Conservation (phyloP, 1,139 yeast genomes). For the Zygosaccharomyces sapae region DNA sequence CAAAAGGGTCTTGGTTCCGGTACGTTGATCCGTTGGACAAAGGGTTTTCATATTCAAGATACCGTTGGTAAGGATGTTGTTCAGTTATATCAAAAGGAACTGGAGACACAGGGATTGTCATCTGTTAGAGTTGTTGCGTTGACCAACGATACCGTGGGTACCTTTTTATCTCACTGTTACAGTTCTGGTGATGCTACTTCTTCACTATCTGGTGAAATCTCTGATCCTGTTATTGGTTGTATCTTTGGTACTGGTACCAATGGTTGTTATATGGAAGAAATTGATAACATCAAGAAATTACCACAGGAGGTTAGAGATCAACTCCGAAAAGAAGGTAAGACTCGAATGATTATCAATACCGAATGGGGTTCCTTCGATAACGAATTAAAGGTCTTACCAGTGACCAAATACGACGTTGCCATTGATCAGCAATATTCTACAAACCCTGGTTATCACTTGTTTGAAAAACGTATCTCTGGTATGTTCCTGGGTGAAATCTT, state of each 20-base stretch:
- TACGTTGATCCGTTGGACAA: conserved; percentile 86
- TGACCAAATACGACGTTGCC: conserved; percentile 64
- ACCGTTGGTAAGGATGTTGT: conserved; percentile 82
- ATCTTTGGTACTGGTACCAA: conserved; percentile 96
- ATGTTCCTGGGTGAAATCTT: conserved; percentile 91
- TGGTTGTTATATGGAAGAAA: conserved; percentile 81
- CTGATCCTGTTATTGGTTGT: conserved; percentile 74
- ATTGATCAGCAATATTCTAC: conserved; percentile 68
- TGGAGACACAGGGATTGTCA: conserved; percentile 45
- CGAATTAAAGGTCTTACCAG: conserved; percentile 64
- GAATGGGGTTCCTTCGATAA: conserved; percentile 98
- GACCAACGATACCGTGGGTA: conserved; percentile 94
- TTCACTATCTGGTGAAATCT: conserved; percentile 54
- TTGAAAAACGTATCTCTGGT: conserved; percentile 90
- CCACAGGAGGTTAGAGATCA: conserved; percentile 40
- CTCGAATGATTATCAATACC: conserved; percentile 85
- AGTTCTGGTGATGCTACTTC: conserved; percentile 47
- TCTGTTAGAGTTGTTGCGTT: conserved; percentile 77
- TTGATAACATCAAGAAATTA: conserved; percentile 68
- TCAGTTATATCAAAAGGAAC: conserved; percentile 59
- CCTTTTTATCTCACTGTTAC: conserved; percentile 82
- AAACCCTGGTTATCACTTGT: conserved; percentile 80
- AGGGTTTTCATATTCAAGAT: conserved; percentile 83
- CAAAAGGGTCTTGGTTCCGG: conserved; percentile 80
- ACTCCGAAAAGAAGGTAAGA: conserved; percentile 44